Conservation (phyloP, 805 yeast species). For the Metschnikowia vanudenii region DNA sequence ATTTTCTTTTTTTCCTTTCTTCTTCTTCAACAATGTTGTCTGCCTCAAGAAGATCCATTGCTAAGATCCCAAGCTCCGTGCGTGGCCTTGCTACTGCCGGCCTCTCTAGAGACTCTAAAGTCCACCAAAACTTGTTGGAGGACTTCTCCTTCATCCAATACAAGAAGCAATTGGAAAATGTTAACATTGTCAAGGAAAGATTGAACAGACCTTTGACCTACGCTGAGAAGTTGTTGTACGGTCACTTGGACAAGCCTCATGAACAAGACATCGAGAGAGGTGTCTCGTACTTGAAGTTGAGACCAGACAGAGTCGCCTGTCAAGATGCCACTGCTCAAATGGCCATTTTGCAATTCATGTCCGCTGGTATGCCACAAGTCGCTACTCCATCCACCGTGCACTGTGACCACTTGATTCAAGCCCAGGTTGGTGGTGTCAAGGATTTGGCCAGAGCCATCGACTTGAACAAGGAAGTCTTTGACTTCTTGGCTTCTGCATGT, state of each 20-base stretch:
- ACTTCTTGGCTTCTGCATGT: conserved; percentile 91
- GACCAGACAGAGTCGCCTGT: conserved; percentile 98
- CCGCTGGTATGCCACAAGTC: conserved; percentile 84
- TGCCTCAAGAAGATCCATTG: conserved; percentile 38
- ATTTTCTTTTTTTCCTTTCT: conserved; percentile 5
- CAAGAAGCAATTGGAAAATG: conserved; percentile 86
- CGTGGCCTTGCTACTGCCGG: conserved; percentile 25
- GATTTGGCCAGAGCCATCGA: conserved; percentile 81
- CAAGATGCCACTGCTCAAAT: conserved; percentile 99
- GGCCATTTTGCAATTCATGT: conserved; percentile 98
- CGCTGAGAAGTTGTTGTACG: conserved; percentile 93
- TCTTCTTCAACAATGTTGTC: conserved; percentile 35
- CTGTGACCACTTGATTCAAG: conserved; percentile 97
- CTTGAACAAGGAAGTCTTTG: conserved; percentile 92
- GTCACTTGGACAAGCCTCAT: conserved; percentile 92
- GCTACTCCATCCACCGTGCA: conserved; percentile 95
- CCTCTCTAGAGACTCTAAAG: conserved; percentile 23
- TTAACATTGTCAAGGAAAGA: conserved; percentile 79
- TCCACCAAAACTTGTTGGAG: conserved; percentile 72
- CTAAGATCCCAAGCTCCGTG: conserved; percentile 21
- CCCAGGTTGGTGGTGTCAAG: conserved; percentile 84
- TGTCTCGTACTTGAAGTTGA: conserved; percentile 82
- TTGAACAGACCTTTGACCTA: conserved; percentile 86
- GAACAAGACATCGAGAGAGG: conserved; percentile 85
- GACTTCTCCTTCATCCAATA: conserved; percentile 84